Percentiles rank a stretch among this genome's conserved stretches.
Evolutionary conservation across 495 filamentous ascomycete species (phyloP).

Genomic region (Neohortaea acidophila): DNA sequence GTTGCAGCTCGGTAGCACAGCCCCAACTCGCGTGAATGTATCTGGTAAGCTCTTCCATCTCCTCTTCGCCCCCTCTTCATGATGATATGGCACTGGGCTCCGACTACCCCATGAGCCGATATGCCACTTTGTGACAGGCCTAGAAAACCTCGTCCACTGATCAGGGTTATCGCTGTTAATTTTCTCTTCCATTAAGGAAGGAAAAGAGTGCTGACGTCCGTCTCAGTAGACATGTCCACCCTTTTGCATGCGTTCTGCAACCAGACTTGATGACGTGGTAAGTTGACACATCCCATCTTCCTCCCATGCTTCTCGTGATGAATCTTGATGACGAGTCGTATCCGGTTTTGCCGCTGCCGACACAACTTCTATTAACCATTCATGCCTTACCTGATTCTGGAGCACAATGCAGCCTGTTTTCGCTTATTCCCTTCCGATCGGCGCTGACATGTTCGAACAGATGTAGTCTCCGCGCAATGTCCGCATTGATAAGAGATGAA

Average conservation of each 20-base stretch:
- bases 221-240: no score
- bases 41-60: no score
- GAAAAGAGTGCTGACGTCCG: no score
- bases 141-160: constrained; percentile 99
- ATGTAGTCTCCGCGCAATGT: no score
- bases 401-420: neutral
- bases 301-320: constrained; percentile 43
- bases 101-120: constrained; percentile 67
- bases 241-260: no score
- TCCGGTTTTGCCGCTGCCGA: constrained; percentile 66
- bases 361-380: constrained; percentile 58
- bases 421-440: neutral
- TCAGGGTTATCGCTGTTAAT: neutral
- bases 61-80: no score
- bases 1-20: no score
- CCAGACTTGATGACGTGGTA: neutral
- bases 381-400: constrained; percentile 51
- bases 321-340: constrained; percentile 79
- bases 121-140: constrained; percentile 96
- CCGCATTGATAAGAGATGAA: no score
- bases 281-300: neutral
- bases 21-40: no score
- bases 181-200: constrained; percentile 1
- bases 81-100: constrained; percentile 99
- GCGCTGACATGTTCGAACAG: no score